A percentile compares a stretch with the other conserved stretches of the same genome.
These are phyloP conservation scores for Verticillium nonalfalfae DNA, from an alignment of 2,329 filamentous ascomycete species.

Conservation along the genomic window DNA sequence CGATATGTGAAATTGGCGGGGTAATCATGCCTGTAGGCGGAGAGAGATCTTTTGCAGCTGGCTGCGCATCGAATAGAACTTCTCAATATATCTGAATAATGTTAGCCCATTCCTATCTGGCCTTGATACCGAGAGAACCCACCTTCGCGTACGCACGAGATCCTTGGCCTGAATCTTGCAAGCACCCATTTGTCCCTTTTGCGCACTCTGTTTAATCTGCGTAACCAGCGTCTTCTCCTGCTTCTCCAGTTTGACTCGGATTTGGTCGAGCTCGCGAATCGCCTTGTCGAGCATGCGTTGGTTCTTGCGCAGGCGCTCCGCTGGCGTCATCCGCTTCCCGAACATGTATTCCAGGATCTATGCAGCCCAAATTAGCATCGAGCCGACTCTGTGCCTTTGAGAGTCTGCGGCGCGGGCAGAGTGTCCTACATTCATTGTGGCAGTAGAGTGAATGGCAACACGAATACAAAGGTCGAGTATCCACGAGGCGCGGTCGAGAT, in stretches of 20 bases:
- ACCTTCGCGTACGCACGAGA: conserved; percentile 82
- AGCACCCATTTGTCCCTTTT: conserved; percentile 97
- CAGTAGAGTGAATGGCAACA: background rate
- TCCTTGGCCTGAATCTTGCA: conserved; percentile 99
- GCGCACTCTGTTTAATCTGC: conserved; percentile 97
- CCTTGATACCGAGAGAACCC: conserved; percentile 9
- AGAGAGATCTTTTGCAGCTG: conserved; percentile 94
- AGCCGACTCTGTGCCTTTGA: background rate
- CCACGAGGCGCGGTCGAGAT: background rate
- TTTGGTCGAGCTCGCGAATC: conserved; percentile 90
- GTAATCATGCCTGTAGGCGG: conserved; percentile 69
- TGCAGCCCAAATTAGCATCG: background rate
- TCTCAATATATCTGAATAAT: conserved; percentile 75
- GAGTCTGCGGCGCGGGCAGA: background rate
- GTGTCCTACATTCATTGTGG: conserved; percentile 50
- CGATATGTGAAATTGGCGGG: background rate
- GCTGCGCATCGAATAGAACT: conserved; percentile 97
- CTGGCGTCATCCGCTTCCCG: conserved; percentile 97
- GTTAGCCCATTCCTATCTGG: background rate
- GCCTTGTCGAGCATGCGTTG: conserved; percentile 96
- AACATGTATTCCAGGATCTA: conserved; percentile 99
- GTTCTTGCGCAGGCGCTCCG: conserved; percentile 85
- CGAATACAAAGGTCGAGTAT: no score
- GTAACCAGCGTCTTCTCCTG: conserved; percentile 95
- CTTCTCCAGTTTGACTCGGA: conserved; percentile 92